Base-by-base conservation (phyloP, 257 asterid genomes). In the Solanum sitiens region DNA sequence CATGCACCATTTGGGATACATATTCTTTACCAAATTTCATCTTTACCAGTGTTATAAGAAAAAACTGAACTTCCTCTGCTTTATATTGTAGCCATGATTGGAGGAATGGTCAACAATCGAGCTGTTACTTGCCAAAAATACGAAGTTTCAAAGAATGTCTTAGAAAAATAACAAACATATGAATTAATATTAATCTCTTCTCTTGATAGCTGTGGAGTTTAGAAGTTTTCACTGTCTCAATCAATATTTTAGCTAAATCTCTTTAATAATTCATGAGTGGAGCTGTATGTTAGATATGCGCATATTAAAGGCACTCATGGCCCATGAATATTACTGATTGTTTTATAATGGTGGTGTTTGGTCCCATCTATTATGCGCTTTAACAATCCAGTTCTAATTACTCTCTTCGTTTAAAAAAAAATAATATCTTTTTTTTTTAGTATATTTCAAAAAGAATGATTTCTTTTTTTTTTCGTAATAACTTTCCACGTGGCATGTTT, bases 1-100 rank as follows among this genome's bases (percentile, higher is more conserved):
- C 99, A 59, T 87, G 98, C 65, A 96, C 98, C 98, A 94, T 93
- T 86, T 96, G 98, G 87, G 96, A 94, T 87, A 92, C 91, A 73
- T 92, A 86, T 89, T 95, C 99, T 90, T 94, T 95, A 80, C 99
- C 98, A 27, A 96, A 96, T 93, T 96, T 96, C 99, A 96, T 96
- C 87, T 90, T 90, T 80, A 47, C 25, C 59, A 42, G 5, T 75
- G 65, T 27, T 45, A 37, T 9, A 79, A 45, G 42, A 77, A 79
- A 27, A 16, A 2, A 47, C 7, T 15, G 65, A 32, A 45, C 40
- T 79, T 27, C 13, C 23, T 44, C 14, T 8, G 40, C 1, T 30
- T 45, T 80, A 14, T 6, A 39, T 10, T 9, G 11, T 27, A 27
- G 85, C 44, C 27, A 12, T 80, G 27, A 80, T 16, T 44, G n/a